Evolutionary conservation across 2,329 filamentous ascomycete genomes (phyloP).

Genomic region (Cytospora schulzeri): DNA sequence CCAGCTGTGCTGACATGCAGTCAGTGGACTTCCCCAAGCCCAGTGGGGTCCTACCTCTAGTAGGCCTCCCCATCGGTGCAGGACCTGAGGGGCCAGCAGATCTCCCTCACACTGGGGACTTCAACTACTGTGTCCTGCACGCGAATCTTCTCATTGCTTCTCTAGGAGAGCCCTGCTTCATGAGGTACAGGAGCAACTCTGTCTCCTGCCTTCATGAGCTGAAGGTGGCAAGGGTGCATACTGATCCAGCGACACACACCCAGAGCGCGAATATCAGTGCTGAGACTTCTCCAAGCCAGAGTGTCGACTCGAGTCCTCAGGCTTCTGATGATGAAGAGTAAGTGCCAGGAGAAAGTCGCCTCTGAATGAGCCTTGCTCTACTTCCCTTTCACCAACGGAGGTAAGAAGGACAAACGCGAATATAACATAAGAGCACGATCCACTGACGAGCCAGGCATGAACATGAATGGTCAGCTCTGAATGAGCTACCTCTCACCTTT

Average conservation of each 20-base stretch:
- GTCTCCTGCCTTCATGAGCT: constrained; percentile 4
- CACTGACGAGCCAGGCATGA: not conserved
- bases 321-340: not conserved
- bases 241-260: not conserved
- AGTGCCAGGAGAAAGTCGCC: not conserved
- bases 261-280: not conserved
- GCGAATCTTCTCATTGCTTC: not conserved
- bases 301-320: not conserved
- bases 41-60: constrained; percentile 31
- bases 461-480: not conserved
- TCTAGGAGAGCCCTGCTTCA: constrained; percentile 8
- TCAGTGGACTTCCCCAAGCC: constrained; percentile 18
- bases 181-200: constrained; percentile 17
- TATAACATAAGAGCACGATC: not conserved
- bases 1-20: constrained; percentile 16
- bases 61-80: constrained; percentile 45
- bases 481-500: not conserved
- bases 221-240: not conserved
- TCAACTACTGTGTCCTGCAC: constrained; percentile 34
- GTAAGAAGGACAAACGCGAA: not conserved
- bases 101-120: constrained; percentile 37
- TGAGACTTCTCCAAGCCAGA: not conserved
- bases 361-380: not conserved
- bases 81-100: constrained; percentile 42
- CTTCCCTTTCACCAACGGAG: not conserved